Evolutionary conservation across 495 filamentous ascomycete species (phyloP), one percentile per base, ranked within the genome.

Genomic region (Aspergillus sparsus): DNA sequence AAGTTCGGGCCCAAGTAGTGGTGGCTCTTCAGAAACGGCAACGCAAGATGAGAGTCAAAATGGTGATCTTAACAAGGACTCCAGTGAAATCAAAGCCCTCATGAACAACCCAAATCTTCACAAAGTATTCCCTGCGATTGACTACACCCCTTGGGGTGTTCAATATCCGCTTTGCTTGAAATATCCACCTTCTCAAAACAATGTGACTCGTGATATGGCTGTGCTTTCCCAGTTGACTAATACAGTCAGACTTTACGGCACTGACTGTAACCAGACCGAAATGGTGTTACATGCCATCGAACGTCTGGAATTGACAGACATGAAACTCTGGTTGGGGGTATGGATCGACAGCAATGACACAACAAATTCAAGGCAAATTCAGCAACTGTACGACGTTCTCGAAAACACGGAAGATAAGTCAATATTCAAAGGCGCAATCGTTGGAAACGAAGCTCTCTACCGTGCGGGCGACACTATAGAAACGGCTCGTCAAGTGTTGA

Each of bases 251-350:
- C 82, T 98, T 12, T 98, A 98, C 70, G 94, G 94, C 27, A 97
- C 91, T 13, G 94, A 98, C 74, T 98, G 94, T 82, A 97, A 98
- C 70, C 93, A 97, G 73, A 97, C 94, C 0, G 86, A 96, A 69
- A 92, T 98, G 90, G 88, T 94, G 1, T 81, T 98, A 42, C 86
- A 93, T 66, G 85, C 92, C 6, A 87, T 98, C 68, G 79, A 87
- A 53, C 82, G 81, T 52, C 81, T 98, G 35, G 82, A 83, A 36
- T 72, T 96, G 53, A 83, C 85, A 18, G 83, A 87, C 64, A 87
- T 97, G 78, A 96, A 94, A 65, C 80, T 98, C 62, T 97, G 94
- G 94, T 80, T 97, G 16, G 94, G 94, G 12, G 93, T 98, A 16
- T 98, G 93, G 92, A 87, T 93, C 58, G 92, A 92, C 68, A 80